Conservation (phyloP, 495 filamentous ascomycete species). For the Rhypophila decipiens region DNA sequence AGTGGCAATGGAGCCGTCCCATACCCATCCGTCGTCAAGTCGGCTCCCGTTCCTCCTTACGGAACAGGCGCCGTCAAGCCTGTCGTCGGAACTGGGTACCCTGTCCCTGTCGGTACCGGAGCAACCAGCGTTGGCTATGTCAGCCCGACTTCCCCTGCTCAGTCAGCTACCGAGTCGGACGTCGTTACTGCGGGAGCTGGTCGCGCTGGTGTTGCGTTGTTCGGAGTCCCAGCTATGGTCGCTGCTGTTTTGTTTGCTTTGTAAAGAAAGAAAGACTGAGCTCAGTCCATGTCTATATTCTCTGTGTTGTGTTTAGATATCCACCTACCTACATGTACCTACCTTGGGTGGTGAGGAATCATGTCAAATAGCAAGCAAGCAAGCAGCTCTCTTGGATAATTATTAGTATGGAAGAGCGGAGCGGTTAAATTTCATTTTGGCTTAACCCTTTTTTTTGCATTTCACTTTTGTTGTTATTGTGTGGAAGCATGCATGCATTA, state of each 20-base stretch:
- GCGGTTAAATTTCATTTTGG: too few relatives aligned
- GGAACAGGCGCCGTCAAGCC: background rate
- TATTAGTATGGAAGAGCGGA: too few relatives aligned
- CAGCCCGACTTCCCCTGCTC: background rate
- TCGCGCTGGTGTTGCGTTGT: conserved; percentile 17
- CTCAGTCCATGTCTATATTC: background rate
- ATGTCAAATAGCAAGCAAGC: too few relatives aligned
- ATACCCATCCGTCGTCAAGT: conserved; percentile 20
- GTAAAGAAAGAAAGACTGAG: conserved; percentile 1
- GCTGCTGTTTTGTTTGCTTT: conserved; percentile 17
- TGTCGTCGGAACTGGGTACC: background rate
- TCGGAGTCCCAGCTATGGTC: conserved; percentile 15
- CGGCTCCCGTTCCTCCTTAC: conserved; percentile 6
- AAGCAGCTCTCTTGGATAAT: too few relatives aligned
- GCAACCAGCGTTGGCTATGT: background rate
- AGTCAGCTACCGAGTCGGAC: background rate
- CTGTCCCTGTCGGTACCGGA: background rate
- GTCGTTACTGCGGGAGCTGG: conserved; percentile 22
- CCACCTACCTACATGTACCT: background rate
- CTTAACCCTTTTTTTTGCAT: too few relatives aligned
- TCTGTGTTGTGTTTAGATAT: background rate
- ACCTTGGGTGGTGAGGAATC: too few relatives aligned
- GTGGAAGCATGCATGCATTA: too few relatives aligned
- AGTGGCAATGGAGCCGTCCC: conserved; percentile 5
- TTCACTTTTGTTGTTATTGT: too few relatives aligned